Evolutionary conservation across 176 grass and related monocot species (phyloP), one percentile per base, ranked within the genome.

Genomic region (Cenchrus purpureus): DNA sequence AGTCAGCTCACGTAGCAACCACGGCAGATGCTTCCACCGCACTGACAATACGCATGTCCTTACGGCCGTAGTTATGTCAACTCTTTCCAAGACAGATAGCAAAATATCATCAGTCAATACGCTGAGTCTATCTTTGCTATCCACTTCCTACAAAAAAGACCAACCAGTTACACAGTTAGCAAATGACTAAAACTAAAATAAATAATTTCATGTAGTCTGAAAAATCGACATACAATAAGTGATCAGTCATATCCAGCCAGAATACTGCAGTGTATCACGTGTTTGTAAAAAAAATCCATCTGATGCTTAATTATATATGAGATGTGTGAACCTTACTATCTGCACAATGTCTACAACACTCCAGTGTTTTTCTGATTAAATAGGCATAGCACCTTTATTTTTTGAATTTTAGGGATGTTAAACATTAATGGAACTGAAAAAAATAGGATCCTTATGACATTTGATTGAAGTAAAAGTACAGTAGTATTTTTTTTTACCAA

Each of bases 1-100:
- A 28, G 31, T 63, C 16, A 83, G 81, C 11, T 74, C 57, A 40
- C 12, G 44, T 46, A 83, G 81, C 69, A 53, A 83, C 69, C 16
- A 52, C 15, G 69, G 44, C 43, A 83, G 46, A 40, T 83, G 45
- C 5, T 59, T 83, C 81, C 81, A 83, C 6, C 44, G 43, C 58
- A 29, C n/a, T 64, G 80, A 83, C 10, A 83, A 56, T 8, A 56
- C 29, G 9, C 78, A 37, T 19, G 61, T 53, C 25, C 78, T 80
- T 67, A 15, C n/a, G 12, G 78, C 25, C 8, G 61, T 53, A 34
- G 14, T 15, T 53, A 80, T 29, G 48, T 67, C 25, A 2, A 80
- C 45, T 34, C 62, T 80, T 48, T 25, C 78, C 16, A 80, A 67
- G 78, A 80, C 52, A 9, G 48, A 51, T 4, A 80, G 2, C 34